Evolutionary conservation across 1,284 basidiomycete genomes (phyloP).

Genomic region (Ceratobasidium sp.): DNA sequence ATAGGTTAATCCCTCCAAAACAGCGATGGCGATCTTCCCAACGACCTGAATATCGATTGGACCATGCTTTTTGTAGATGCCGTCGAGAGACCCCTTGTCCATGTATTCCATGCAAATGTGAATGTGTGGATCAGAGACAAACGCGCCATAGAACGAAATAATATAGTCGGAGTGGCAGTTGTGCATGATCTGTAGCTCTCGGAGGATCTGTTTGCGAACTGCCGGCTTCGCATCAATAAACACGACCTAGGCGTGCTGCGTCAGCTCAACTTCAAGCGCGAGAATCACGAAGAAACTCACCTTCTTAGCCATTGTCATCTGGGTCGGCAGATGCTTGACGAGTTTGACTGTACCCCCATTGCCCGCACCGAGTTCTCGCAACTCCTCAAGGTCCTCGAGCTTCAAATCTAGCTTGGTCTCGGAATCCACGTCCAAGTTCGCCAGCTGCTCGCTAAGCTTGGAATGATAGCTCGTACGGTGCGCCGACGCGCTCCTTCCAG

Average conservation of each 20-base stretch:
- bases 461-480: conserved; percentile 71
- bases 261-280: conserved; percentile 15
- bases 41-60: conserved; percentile 92
- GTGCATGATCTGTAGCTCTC: conserved; percentile 98
- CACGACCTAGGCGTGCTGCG: conserved; percentile 77
- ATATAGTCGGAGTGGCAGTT: conserved; percentile 95
- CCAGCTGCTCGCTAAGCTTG: conserved; percentile 79
- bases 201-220: conserved; percentile 97
- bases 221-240: conserved; percentile 97
- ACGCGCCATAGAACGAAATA: conserved; percentile 97
- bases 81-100: conserved; percentile 92
- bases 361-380: conserved; percentile 94
- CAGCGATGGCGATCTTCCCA: conserved; percentile 90
- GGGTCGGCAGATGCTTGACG: conserved; percentile 92
- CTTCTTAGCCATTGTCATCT: conserved; percentile 95
- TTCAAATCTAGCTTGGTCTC: conserved; percentile 83
- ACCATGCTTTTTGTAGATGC: conserved; percentile 94
- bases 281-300: conserved; percentile 63
- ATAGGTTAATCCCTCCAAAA: conserved; percentile 95
- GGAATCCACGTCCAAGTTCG: conserved; percentile 76
- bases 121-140: conserved; percentile 95
- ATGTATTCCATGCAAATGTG: conserved; percentile 99
- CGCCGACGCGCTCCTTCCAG: conserved; percentile 53
- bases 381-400: conserved; percentile 85
- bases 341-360: conserved; percentile 98